phyloP scores from a whole-genome alignment of 164 flowering plant genomes.

The Stephania japonica region DNA sequence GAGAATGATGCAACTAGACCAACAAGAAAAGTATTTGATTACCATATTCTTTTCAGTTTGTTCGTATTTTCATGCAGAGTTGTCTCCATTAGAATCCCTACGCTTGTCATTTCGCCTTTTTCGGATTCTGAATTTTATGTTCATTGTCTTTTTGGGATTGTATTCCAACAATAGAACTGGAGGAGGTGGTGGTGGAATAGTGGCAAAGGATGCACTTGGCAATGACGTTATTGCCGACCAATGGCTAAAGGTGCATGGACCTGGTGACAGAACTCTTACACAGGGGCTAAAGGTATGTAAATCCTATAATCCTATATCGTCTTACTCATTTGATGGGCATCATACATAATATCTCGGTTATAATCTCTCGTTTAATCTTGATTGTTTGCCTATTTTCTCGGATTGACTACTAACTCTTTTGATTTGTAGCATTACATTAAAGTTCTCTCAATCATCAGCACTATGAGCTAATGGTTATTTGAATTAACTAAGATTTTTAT shows the following conservation, averaged over 20 bases:
- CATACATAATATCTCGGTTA: not conserved
- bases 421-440: not conserved
- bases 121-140: not conserved
- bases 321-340: not conserved
- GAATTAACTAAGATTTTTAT: too few species aligned
- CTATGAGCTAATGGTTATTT: too few species aligned
- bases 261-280: slow-evolving; percentile 82
- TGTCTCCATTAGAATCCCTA: not conserved
- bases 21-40: too few species aligned
- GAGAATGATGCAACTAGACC: too few species aligned
- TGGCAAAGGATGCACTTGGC: slow-evolving; percentile 86
- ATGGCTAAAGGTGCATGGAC: slow-evolving; percentile 85
- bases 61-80: not conserved
- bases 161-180: slow-evolving; percentile 35
- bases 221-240: slow-evolving; percentile 66
- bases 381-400: not conserved
- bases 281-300: slow-evolving; percentile 75
- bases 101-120: not conserved
- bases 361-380: not conserved
- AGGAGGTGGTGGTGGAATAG: slow-evolving; percentile 50
- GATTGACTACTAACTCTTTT: not conserved
- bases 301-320: not conserved
- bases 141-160: not conserved
- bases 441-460: not conserved
- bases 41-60: not conserved